These are phyloP conservation scores for Penicillium paradoxum DNA, from an alignment of 495 filamentous ascomycete species.

Conservation along the genomic window DNA sequence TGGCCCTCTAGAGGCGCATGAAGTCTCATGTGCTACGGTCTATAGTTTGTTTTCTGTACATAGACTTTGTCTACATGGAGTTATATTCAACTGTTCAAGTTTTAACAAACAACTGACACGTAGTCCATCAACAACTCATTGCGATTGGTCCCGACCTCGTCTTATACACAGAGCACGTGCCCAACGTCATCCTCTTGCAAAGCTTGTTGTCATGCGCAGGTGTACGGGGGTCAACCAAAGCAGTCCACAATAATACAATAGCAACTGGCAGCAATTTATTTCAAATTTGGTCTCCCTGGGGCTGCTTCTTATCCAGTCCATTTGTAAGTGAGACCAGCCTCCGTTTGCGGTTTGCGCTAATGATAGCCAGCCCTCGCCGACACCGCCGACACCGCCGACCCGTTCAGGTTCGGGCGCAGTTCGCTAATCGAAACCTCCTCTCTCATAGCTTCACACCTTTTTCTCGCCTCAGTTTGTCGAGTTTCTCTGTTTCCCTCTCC, in stretches of 20 bases:
- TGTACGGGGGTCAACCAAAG: background rate
- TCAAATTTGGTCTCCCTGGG: background rate
- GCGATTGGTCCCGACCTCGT: background rate
- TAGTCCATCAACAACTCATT: background rate
- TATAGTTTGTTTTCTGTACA: slow-evolving; percentile 1
- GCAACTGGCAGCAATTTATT: background rate
- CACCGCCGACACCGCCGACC: slow-evolving; percentile 22
- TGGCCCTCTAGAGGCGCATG: background rate
- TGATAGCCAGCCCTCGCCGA: slow-evolving; percentile 4
- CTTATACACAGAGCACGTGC: slow-evolving; percentile 12
- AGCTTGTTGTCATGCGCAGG: background rate
- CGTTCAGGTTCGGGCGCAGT: slow-evolving; percentile 18
- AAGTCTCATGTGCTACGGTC: background rate
- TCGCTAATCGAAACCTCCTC: slow-evolving; percentile 18
- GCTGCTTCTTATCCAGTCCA: background rate
- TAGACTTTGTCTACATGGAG: background rate
- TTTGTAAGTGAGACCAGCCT: slow-evolving; percentile 1
- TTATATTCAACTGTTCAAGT: too few species aligned
- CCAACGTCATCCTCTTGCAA: slow-evolving; percentile 24
- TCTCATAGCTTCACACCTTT: slow-evolving; percentile 9
- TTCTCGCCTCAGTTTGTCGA: slow-evolving; percentile 2
- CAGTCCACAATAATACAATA: background rate
- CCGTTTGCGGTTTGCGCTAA: slow-evolving; percentile 15
- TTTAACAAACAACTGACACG: too few species aligned
- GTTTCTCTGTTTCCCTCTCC: background rate